Percentiles rank a stretch among this genome's conserved stretches.
phyloP scores from a whole-genome alignment of 1,284 basidiomycete genomes.

The Takashimella tepidaria region DNA sequence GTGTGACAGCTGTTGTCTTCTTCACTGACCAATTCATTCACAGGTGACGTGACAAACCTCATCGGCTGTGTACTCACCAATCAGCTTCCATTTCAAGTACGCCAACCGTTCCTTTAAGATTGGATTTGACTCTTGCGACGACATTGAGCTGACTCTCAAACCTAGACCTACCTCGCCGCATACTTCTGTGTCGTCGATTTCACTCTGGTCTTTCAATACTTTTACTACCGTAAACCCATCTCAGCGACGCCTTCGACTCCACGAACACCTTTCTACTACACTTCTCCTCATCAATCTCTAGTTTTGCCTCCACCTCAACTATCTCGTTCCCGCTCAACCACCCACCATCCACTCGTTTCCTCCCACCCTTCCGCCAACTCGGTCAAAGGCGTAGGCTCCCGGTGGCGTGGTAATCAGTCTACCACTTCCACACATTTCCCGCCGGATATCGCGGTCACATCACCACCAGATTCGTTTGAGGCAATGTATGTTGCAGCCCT shows the following conservation, averaged over 20 bases:
- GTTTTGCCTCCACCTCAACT: slow-evolving; percentile 5
- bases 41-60: slow-evolving; percentile 85
- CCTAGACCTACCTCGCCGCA: slow-evolving; percentile 74
- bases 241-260: neutral
- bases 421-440: slow-evolving; percentile 2
- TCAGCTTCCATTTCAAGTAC: slow-evolving; percentile 88
- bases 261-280: neutral
- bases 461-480: slow-evolving; percentile 24
- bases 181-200: slow-evolving; percentile 81
- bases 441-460: slow-evolving; percentile 13
- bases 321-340: neutral
- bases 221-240: slow-evolving; percentile 57
- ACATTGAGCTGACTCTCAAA: no score
- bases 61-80: slow-evolving; percentile 80
- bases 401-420: neutral
- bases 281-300: neutral
- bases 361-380: slow-evolving; percentile 7
- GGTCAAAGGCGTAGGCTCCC: neutral
- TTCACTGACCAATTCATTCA: slow-evolving; percentile 2
- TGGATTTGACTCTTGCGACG: no score
- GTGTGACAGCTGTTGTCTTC: neutral
- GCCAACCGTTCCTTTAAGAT: no score
- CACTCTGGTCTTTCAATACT: slow-evolving; percentile 66
- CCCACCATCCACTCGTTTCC: slow-evolving; percentile 8
- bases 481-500: slow-evolving; percentile 44